Conservation (phyloP, 345 rosid species). For the Microcos paniculata region DNA sequence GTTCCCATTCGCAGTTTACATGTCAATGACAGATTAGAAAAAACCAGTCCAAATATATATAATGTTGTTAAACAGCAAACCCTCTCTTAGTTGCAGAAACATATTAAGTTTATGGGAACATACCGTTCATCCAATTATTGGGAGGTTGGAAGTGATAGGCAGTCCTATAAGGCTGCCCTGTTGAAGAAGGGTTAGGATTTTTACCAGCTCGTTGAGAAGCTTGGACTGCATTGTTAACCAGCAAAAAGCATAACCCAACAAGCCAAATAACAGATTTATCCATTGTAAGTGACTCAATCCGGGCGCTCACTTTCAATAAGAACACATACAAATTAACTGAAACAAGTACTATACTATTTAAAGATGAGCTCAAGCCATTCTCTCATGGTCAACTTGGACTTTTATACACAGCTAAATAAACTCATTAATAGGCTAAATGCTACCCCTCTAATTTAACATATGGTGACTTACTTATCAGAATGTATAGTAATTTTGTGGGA, state of each 20-base stretch:
- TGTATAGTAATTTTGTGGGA: too few relatives aligned
- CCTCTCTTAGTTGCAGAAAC: not conserved
- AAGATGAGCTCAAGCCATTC: not conserved
- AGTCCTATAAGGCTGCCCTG: slow-evolving; percentile 48
- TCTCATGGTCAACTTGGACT: not conserved
- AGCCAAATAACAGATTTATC: slow-evolving; percentile 4
- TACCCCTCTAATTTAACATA: too few relatives aligned
- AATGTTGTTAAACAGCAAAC: not conserved
- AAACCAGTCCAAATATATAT: not conserved
- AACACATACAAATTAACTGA: not conserved
- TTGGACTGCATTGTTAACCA: slow-evolving; percentile 25
- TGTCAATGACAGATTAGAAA: not conserved
- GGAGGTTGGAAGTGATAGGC: slow-evolving; percentile 54
- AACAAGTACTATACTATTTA: not conserved
- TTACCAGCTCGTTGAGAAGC: not conserved
- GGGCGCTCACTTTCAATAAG: not conserved
- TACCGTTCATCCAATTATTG: slow-evolving; percentile 55
- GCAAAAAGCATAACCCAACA: slow-evolving; percentile 23
- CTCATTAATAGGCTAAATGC: too few relatives aligned
- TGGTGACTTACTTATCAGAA: too few relatives aligned
- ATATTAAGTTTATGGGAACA: not conserved
- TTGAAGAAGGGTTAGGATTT: not conserved
- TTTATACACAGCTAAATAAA: not conserved
- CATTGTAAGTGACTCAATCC: not conserved
- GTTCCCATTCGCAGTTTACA: not conserved